Conservation (phyloP, 2,329 filamentous ascomycete species). For the Bipolaris sorokiniana region DNA sequence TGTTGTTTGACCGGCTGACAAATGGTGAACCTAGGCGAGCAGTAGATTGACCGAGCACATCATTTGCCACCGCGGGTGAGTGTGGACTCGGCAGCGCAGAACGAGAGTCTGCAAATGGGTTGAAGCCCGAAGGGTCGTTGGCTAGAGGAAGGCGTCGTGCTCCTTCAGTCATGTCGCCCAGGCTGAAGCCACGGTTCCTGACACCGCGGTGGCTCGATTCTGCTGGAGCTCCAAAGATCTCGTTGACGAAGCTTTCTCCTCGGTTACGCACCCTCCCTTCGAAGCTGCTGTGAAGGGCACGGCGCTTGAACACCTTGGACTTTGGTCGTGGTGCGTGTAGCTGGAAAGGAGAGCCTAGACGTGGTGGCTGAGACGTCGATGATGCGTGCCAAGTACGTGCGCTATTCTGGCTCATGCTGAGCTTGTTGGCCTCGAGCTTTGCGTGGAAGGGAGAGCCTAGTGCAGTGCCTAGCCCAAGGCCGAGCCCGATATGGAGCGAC, state of each 20-base stretch:
- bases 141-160: slow-evolving; percentile 60
- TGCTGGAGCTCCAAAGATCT: slow-evolving; percentile 55
- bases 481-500: slow-evolving; percentile 56
- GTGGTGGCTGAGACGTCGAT: slow-evolving; percentile 31
- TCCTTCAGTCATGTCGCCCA: slow-evolving; percentile 61
- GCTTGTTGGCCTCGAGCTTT: slow-evolving; percentile 38
- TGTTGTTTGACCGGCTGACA: slow-evolving; percentile 51
- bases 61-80: slow-evolving; percentile 24
- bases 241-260: slow-evolving; percentile 51
- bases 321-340: slow-evolving; percentile 60
- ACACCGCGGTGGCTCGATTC: slow-evolving; percentile 63
- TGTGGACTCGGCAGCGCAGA: slow-evolving; percentile 36
- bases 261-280: slow-evolving; percentile 53
- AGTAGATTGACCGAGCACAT: slow-evolving; percentile 46
- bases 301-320: slow-evolving; percentile 62
- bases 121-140: slow-evolving; percentile 52
- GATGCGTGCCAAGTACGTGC: slow-evolving; percentile 46
- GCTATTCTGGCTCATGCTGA: slow-evolving; percentile 34
- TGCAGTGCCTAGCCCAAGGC: slow-evolving; percentile 50
- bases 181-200: slow-evolving; percentile 66
- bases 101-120: slow-evolving; percentile 35
- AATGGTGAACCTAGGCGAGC: slow-evolving; percentile 58
- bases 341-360: slow-evolving; percentile 61
- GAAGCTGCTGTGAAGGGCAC: slow-evolving; percentile 61
- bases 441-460: slow-evolving; percentile 54